A percentile compares a stretch with the other conserved stretches of the same genome.
Evolutionary conservation across 139 green algal genomes (phyloP).

Genomic region (Pleodorina starrii): DNA sequence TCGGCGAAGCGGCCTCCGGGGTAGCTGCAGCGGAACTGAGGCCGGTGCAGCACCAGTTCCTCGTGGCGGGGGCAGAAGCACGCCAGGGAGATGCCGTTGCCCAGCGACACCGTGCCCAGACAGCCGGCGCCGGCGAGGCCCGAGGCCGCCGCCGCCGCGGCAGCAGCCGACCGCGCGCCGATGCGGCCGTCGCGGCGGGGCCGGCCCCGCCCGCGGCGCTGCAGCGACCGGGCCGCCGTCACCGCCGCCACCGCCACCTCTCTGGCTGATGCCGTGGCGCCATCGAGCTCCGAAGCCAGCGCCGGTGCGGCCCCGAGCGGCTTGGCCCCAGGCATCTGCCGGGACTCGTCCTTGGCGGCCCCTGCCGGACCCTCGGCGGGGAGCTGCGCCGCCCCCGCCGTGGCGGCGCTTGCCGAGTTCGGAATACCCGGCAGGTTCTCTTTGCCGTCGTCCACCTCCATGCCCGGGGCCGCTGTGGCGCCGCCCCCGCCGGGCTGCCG

Average conservation of each 20-base stretch:
- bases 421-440: background rate
- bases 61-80: constrained; percentile 77
- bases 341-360: background rate
- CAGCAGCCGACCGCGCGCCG: background rate
- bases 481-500: too few species aligned
- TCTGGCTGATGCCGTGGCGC: too few species aligned
- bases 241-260: background rate
- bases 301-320: background rate
- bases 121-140: background rate
- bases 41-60: background rate
- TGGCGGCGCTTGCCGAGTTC: background rate
- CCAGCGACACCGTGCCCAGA: constrained; percentile 29
- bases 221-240: background rate
- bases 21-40: constrained; percentile 25
- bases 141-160: background rate
- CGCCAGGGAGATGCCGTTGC: constrained; percentile 58
- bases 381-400: background rate
- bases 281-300: too few species aligned
- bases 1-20: constrained; percentile 23
- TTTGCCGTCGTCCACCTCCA: background rate
- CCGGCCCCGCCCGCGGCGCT: background rate
- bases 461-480: too few species aligned
- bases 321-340: background rate
- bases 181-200: background rate
- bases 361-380: too few species aligned